Evolutionary conservation across 257 asterid species (phyloP).

Genomic region (Ophiorrhiza pumila): DNA sequence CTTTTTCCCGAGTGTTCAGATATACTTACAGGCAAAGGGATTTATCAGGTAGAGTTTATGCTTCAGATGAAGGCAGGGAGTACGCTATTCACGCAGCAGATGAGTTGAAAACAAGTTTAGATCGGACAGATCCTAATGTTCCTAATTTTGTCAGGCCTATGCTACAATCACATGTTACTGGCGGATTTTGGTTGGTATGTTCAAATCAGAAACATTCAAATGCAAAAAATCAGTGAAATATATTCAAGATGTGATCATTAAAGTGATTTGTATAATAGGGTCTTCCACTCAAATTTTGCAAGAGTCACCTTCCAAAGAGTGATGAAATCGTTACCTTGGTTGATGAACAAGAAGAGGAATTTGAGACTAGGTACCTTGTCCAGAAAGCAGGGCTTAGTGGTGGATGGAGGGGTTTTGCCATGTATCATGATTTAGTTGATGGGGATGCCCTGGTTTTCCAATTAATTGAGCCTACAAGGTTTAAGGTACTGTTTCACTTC

Average conservation of each 20-base stretch:
- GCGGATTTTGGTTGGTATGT: conserved; percentile 64
- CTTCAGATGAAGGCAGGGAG: conserved; percentile 50
- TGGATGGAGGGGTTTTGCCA: conserved; percentile 83
- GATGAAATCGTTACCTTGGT: conserved; percentile 42
- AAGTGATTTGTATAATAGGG: conserved; percentile 33
- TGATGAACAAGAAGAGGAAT: conserved; percentile 48
- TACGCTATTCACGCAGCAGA: conserved; percentile 26
- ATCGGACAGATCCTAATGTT: conserved; percentile 27
- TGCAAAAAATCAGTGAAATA: too few species aligned
- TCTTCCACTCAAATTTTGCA: conserved; percentile 57
- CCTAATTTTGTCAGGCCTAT: conserved; percentile 52
- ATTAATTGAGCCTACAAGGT: conserved; percentile 36
- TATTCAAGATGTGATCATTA: too few species aligned
- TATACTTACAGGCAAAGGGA: conserved; percentile 43
- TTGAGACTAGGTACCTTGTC: conserved; percentile 45
- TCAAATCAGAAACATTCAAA: not conserved
- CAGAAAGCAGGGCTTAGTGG: conserved; percentile 59
- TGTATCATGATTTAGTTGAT: conserved; percentile 53
- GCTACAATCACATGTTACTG: conserved; percentile 62
- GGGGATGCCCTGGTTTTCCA: conserved; percentile 71
- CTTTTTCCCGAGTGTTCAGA: conserved; percentile 23
- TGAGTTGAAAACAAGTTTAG: conserved; percentile 38
- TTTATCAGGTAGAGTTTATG: conserved; percentile 59
- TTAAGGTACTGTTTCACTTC: conserved; percentile 38
- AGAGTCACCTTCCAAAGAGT: conserved; percentile 41